Percentiles rank a stretch among this genome's conserved stretches.
These are phyloP conservation scores for Polymyxa betae DNA, from an alignment of 208 protist genomes.

Conservation along the genomic window DNA sequence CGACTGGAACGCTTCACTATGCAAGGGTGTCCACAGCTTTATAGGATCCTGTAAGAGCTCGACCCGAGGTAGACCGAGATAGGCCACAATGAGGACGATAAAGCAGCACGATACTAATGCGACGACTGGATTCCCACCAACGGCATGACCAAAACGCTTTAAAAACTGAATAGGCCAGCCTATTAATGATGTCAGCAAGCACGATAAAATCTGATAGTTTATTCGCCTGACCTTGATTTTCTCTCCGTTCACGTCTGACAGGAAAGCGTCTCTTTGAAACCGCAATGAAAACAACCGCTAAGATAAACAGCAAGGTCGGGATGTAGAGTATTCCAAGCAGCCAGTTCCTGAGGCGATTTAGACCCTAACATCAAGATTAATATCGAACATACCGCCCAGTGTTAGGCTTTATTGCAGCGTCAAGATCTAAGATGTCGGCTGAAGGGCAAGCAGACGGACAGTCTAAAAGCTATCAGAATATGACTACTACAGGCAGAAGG, in stretches of 20 bases:
- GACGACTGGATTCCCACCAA: neutral
- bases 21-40: neutral
- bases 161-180: no score
- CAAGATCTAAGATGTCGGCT: neutral
- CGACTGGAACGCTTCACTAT: neutral
- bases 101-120: neutral
- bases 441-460: neutral
- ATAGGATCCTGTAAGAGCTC: conserved; percentile 23
- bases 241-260: no score
- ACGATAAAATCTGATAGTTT: no score
- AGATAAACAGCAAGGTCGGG: no score
- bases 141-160: neutral
- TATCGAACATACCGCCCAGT: neutral
- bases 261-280: no score
- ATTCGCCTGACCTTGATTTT: no score
- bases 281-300: no score
- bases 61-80: neutral
- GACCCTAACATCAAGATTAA: no score
- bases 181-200: no score
- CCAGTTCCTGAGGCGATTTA: no score
- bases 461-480: neutral
- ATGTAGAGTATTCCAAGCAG: no score
- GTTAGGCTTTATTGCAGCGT: neutral
- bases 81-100: neutral
- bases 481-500: neutral